These are phyloP conservation scores for Tuber indicum DNA, from an alignment of 495 filamentous ascomycete genomes.

Conservation along the genomic window DNA sequence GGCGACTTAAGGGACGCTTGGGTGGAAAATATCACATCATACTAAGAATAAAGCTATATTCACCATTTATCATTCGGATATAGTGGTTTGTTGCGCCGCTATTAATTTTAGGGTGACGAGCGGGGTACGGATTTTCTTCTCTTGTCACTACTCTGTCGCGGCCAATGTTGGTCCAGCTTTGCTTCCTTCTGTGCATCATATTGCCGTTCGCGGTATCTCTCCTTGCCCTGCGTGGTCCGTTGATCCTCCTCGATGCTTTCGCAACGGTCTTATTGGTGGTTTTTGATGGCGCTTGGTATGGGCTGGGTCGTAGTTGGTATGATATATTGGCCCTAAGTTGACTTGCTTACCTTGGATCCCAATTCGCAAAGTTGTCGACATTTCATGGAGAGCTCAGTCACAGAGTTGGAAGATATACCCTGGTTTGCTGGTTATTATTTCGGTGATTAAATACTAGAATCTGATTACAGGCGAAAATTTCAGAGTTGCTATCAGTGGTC, in stretches of 20 bases:
- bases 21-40: not conserved
- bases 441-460: not conserved
- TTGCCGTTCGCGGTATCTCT: not conserved
- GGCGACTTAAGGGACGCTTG: not conserved
- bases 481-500: not conserved
- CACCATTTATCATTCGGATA: not conserved
- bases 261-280: not conserved
- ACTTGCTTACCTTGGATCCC: not conserved
- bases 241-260: not conserved
- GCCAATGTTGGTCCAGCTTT: not conserved
- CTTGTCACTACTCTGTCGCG: not conserved
- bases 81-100: not conserved
- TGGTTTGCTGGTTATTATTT: not conserved
- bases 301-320: not conserved
- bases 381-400: not conserved
- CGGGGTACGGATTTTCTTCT: not conserved
- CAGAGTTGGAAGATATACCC: not conserved
- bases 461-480: not conserved
- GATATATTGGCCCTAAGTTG: not conserved
- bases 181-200: not conserved
- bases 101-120: not conserved
- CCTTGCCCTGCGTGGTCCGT: not conserved
- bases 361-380: not conserved
- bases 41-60: not conserved
- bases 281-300: not conserved